Conservation (phyloP, 2,329 filamentous ascomycete species). For the Byssothecium circinans region DNA sequence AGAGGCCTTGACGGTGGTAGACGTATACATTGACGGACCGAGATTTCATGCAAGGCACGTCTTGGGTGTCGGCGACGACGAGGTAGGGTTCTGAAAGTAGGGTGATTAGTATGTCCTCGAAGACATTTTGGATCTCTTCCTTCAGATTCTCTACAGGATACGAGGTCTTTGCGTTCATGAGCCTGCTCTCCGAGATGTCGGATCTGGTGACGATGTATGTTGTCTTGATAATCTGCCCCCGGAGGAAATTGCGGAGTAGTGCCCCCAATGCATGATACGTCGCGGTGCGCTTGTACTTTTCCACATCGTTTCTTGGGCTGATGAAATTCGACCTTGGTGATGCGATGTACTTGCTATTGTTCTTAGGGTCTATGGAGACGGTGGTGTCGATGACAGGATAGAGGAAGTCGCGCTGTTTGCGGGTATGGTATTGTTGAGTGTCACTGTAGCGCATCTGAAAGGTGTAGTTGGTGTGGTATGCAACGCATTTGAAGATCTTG, state of each 20-base stretch:
- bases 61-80: slow-evolving; percentile 22
- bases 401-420: slow-evolving; percentile 32
- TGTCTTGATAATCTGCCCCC: slow-evolving; percentile 32
- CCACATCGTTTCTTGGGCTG: slow-evolving; percentile 21
- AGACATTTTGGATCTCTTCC: slow-evolving; percentile 31
- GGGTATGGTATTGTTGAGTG: slow-evolving; percentile 22
- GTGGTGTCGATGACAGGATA: slow-evolving; percentile 35
- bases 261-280: slow-evolving; percentile 38
- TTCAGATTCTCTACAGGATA: slow-evolving; percentile 35
- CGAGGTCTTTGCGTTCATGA: slow-evolving; percentile 31
- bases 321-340: slow-evolving; percentile 27
- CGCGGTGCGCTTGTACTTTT: slow-evolving; percentile 35
- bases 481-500: slow-evolving; percentile 40
- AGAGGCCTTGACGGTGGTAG: slow-evolving; percentile 35
- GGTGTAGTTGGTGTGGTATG: slow-evolving; percentile 41
- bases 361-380: slow-evolving; percentile 12
- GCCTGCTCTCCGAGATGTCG: slow-evolving; percentile 38
- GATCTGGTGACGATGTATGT: slow-evolving; percentile 35
- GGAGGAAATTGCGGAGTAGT: slow-evolving; percentile 39
- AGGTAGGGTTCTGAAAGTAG: slow-evolving; percentile 39
- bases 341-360: slow-evolving; percentile 17
- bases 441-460: slow-evolving; percentile 36
- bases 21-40: slow-evolving; percentile 32
- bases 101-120: slow-evolving; percentile 43
- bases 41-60: slow-evolving; percentile 31